Evolutionary conservation across 2,329 filamentous ascomycete genomes (phyloP).

Genomic region (Magnaporthiopsis rhizophila): DNA sequence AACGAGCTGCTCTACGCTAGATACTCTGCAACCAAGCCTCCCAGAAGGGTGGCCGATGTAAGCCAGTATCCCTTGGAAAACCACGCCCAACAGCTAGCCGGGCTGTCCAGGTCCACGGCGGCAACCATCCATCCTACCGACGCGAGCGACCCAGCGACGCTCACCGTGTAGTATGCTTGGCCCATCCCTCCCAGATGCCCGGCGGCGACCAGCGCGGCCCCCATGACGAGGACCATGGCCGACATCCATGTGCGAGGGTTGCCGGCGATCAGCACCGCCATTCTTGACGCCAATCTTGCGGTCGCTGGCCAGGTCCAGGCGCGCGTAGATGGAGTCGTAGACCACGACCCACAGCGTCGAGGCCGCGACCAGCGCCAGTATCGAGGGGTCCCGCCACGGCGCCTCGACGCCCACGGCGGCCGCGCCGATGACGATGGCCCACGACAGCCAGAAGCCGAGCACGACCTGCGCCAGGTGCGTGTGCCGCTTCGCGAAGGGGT

Average conservation of each 20-base stretch:
- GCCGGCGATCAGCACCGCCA: constrained; percentile 1
- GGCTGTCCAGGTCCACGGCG: background rate
- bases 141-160: background rate
- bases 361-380: background rate
- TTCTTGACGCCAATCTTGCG: background rate
- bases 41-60: background rate
- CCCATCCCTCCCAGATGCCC: background rate
- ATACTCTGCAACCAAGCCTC: background rate
- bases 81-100: constrained; percentile 1
- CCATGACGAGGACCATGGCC: background rate
- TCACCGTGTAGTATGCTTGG: background rate
- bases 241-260: background rate
- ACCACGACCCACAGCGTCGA: background rate
- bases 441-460: background rate
- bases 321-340: constrained; percentile 5
- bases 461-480: constrained; percentile 3
- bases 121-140: background rate
- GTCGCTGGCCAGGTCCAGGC: constrained; percentile 1
- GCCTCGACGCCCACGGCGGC: background rate
- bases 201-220: background rate
- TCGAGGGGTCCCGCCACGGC: background rate
- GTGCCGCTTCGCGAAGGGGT: constrained; percentile 1
- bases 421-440: background rate
- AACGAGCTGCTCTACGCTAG: background rate
- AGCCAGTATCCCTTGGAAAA: background rate